Percentiles rank a stretch among this genome's conserved stretches.
phyloP scores from a whole-genome alignment of 495 filamentous ascomycete genomes.

The Hypoxylon lienhwacheense region DNA sequence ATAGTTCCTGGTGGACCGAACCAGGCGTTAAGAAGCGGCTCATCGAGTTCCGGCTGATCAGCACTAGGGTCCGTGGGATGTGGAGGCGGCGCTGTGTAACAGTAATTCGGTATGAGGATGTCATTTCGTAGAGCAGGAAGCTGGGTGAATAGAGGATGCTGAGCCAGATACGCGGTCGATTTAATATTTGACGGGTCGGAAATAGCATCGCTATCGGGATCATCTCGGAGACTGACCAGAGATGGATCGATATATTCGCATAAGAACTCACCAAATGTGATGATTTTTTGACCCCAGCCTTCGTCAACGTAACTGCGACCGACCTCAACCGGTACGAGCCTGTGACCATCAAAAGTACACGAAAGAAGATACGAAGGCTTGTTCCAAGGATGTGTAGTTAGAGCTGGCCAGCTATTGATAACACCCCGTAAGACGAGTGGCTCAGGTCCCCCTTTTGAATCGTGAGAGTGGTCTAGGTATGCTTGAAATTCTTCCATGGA shows the following conservation, averaged over 20 bases:
- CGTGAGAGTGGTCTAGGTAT: slow-evolving; percentile 51
- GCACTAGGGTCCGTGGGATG: slow-evolving; percentile 54
- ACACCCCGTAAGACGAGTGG: slow-evolving; percentile 73
- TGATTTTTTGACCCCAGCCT: slow-evolving; percentile 82
- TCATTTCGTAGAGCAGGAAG: slow-evolving; percentile 77
- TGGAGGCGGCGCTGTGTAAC: slow-evolving; percentile 67
- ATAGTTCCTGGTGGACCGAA: slow-evolving; percentile 87
- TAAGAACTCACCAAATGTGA: slow-evolving; percentile 75
- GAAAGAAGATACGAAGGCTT: slow-evolving; percentile 72
- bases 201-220: slow-evolving; percentile 4
- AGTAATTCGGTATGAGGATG: slow-evolving; percentile 80
- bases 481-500: slow-evolving; percentile 66
- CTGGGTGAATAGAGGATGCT: slow-evolving; percentile 84
- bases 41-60: slow-evolving; percentile 53
- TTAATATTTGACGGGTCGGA: slow-evolving; percentile 19
- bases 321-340: slow-evolving; percentile 87
- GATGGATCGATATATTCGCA: slow-evolving; percentile 52
- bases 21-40: slow-evolving; percentile 81
- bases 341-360: slow-evolving; percentile 72
- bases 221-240: slow-evolving; percentile 1
- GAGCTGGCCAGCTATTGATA: slow-evolving; percentile 75
- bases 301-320: slow-evolving; percentile 85
- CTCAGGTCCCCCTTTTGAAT: slow-evolving; percentile 38
- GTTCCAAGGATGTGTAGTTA: slow-evolving; percentile 69
- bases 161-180: slow-evolving; percentile 77